Conservation (phyloP, 176 grass and related monocot genomes). For the Elymus sibiricus region DNA sequence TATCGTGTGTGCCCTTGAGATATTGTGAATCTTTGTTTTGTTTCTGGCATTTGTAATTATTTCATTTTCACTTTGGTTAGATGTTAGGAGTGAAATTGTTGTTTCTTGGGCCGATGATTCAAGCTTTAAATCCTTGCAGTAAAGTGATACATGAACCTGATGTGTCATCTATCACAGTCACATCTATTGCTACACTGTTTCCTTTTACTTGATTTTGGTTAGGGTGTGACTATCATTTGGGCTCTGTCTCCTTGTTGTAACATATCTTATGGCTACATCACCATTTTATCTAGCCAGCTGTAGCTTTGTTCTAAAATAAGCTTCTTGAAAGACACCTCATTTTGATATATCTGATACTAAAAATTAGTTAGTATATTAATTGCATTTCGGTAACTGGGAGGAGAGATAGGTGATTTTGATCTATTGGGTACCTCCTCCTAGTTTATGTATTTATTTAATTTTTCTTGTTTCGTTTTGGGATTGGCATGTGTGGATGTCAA, state of each 20-base stretch:
- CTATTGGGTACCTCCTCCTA: neutral
- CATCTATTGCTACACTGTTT: neutral
- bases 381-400: neutral
- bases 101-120: neutral
- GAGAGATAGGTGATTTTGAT: neutral
- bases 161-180: neutral
- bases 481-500: neutral
- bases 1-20: neutral
- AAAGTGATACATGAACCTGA: neutral
- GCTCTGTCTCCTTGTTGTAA: neutral
- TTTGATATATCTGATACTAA: neutral
- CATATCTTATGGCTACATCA: neutral
- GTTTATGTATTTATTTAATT: neutral
- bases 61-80: neutral
- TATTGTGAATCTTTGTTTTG: neutral
- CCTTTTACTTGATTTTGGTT: neutral
- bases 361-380: neutral
- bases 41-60: neutral
- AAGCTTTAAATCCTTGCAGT: neutral
- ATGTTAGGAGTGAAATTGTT: neutral
- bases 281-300: conserved; percentile 4
- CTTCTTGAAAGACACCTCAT: neutral
- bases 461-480: neutral
- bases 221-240: neutral
- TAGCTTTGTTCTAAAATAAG: neutral